Evolutionary conservation across 129 eudicot species (phyloP), one percentile per base, ranked within the genome.

Genomic region (Flaveria sonorensis): DNA sequence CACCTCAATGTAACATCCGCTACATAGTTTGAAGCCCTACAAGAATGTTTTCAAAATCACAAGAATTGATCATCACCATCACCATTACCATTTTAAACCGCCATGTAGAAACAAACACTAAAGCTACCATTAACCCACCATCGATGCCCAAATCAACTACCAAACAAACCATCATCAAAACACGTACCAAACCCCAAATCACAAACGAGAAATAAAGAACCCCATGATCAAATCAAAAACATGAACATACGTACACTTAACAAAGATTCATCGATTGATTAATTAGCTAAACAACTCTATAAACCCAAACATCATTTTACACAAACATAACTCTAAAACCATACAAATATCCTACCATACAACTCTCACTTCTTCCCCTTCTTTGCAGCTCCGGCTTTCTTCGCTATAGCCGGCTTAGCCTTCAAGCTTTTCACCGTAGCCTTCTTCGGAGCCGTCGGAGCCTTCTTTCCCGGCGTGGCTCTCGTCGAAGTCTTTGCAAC

Each of bases 391-490:
- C 77, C 32, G 0, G 70, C 79, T 28, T 80, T 80, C 79, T 80
- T 80, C 7, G 83, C 45, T 14, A 80, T 73, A 2, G 15, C 79
- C 2, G 75, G 61, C 26, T 80, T 80, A n/a, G 83, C 79, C 15
- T 80, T 80, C 83, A 80, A 80, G 47, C 83, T 79, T 10, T 78
- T 78, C 60, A 72, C 83, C 13, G 70, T 40, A 2, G 81, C 73
- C 67, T 86, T 86, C 81, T 84, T 84, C 0, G 80, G 51, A 7
- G 77, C 65, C 15, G 85, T 78, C 1, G 84, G 82, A 0, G 83
- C 82, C 30, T 72, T 82, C 80, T 76, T 85, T 18, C 86, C 80
- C 5, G 96, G 96, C 2, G 89, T 67, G 0, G 86, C 56, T 53
- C 89, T 85, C 0, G 88, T 83, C 3, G 87, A 66, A 1, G 96